Conservation (phyloP, 1,284 basidiomycete genomes). For the Coriolopsis trogii region DNA sequence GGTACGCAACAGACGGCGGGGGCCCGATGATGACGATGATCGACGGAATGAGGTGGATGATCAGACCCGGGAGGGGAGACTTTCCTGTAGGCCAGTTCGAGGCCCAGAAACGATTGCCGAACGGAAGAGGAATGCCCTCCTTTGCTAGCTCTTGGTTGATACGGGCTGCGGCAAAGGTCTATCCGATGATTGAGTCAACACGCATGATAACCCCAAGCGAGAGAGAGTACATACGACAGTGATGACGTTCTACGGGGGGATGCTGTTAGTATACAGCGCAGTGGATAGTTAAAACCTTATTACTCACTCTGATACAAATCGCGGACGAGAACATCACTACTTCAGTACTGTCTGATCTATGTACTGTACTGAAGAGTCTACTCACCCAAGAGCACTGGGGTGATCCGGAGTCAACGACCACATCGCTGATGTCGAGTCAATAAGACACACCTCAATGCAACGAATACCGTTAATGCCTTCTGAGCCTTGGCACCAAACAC, state of each 20-base stretch:
- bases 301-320: slow-evolving; percentile 37
- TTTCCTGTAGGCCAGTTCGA: slow-evolving; percentile 66
- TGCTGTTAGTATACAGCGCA: neutral
- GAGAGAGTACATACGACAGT: slow-evolving; percentile 27
- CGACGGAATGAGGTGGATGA: slow-evolving; percentile 61
- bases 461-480: slow-evolving; percentile 62
- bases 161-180: slow-evolving; percentile 34
- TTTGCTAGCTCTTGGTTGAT: slow-evolving; percentile 44
- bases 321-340: too few species aligned
- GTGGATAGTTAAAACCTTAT: slow-evolving; percentile 41
- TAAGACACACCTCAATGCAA: slow-evolving; percentile 47
- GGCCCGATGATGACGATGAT: slow-evolving; percentile 55
- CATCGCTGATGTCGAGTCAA: too few species aligned
- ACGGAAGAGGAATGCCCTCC: slow-evolving; percentile 52
- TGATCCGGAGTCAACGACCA: too few species aligned
- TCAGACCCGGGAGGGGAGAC: slow-evolving; percentile 62
- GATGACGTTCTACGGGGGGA: slow-evolving; percentile 29
- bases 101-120: slow-evolving; percentile 70
- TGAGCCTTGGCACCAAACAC: slow-evolving; percentile 63
- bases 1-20: slow-evolving; percentile 69
- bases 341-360: too few species aligned
- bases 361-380: neutral
- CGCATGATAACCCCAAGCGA: neutral
- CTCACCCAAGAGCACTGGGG: slow-evolving; percentile 31
- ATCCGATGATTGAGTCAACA: neutral